A percentile compares a stretch with the other conserved stretches of the same genome.
phyloP scores from a whole-genome alignment of 768 basidiomycete species.

The Amylocystis lapponica region DNA sequence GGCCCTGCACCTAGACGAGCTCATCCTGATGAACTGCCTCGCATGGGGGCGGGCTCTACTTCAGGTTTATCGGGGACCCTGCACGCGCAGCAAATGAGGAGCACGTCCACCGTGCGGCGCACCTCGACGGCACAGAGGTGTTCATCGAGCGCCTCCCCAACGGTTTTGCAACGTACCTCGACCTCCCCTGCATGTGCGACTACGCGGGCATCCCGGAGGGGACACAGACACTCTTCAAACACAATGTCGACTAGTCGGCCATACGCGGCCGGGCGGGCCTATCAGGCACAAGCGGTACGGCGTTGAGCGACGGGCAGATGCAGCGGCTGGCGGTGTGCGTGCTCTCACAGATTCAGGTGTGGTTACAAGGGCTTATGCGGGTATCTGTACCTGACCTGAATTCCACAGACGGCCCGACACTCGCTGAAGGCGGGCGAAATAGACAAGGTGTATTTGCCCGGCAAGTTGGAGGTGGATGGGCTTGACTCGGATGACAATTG shows the following conservation, averaged over 20 bases:
- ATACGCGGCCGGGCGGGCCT: conserved; percentile 45
- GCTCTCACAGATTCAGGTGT: conserved; percentile 35
- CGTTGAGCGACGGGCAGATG: conserved; percentile 25
- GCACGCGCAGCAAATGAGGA: conserved; percentile 43
- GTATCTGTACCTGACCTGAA: too few relatives aligned
- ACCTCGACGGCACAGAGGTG: conserved; percentile 60
- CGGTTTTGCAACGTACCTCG: conserved; percentile 64
- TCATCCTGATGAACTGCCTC: too few relatives aligned
- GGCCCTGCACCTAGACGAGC: too few relatives aligned
- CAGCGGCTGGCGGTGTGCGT: conserved; percentile 14
- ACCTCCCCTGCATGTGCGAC: conserved; percentile 64
- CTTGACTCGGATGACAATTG: too few relatives aligned
- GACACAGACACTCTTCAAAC: conserved; percentile 53
- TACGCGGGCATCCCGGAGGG: conserved; percentile 64
- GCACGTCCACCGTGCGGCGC: conserved; percentile 59
- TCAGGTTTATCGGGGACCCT: conserved; percentile 74
- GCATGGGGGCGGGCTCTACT: too few relatives aligned
- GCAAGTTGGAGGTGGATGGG: too few relatives aligned
- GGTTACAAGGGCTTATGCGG: too few relatives aligned
- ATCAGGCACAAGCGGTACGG: conserved; percentile 57
- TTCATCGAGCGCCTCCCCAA: conserved; percentile 62
- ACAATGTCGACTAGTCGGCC: conserved; percentile 43
- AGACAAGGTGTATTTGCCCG: too few relatives aligned
- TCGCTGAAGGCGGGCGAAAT: too few relatives aligned
- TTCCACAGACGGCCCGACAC: too few relatives aligned